Conservation (phyloP, 129 eudicot species). For the sunflower (Helianthus annuus) region HanXRQr2.0-SUNRISE NC_035443.2:4135765-4136264, state of each 20-base stretch:
- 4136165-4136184: background rate
- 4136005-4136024: conserved; percentile 5
- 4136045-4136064: conserved; percentile 3
- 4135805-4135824: no score
- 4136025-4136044: conserved; percentile 18
- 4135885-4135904: background rate
- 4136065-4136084: conserved; percentile 27
- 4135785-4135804: no score
- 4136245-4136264: conserved; percentile 6
- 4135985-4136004: conserved; percentile 16
- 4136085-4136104: conserved; percentile 4
- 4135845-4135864: no score
- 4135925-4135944: background rate
- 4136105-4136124: conserved; percentile 30
- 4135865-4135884: no score
- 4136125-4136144: conserved; percentile 25
- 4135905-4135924: background rate
- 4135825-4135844: no score
- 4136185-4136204: conserved; percentile 14
- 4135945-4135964: no score
- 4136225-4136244: background rate
- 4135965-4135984: background rate
- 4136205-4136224: conserved; percentile 18
- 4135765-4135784: no score
- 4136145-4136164: background rate